A percentile compares a stretch with the other conserved stretches of the same genome.
Evolutionary conservation across 2,329 filamentous ascomycete genomes (phyloP).

Genomic region (Aspergillus sp.): DNA sequence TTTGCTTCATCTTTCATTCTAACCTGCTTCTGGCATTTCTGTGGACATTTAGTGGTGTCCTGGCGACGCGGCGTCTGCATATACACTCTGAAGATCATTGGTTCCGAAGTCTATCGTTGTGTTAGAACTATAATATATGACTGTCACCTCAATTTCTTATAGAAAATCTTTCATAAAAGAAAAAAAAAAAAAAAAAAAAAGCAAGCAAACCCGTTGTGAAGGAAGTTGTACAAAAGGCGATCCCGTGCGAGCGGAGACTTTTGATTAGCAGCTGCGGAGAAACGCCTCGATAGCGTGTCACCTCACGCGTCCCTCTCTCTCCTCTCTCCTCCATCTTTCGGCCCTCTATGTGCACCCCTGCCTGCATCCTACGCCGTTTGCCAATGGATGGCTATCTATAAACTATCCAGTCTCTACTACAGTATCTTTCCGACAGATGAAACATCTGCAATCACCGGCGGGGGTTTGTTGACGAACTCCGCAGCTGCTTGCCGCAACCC

Average conservation of each 20-base stretch:
- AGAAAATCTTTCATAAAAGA: too few relatives aligned
- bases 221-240: background rate
- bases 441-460: too few relatives aligned
- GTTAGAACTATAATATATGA: background rate
- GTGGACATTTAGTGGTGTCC: background rate
- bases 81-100: background rate
- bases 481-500: background rate
- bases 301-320: constrained; percentile 8
- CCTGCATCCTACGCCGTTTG: background rate
- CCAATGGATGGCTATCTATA: background rate
- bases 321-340: background rate
- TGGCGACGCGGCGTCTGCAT: background rate
- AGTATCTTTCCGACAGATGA: background rate
- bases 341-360: background rate
- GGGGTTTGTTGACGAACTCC: background rate
- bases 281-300: constrained; percentile 13
- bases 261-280: constrained; percentile 6
- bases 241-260: background rate
- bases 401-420: background rate
- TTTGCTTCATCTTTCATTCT: background rate
- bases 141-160: background rate
- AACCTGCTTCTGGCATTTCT: background rate
- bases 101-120: background rate
- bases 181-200: too few relatives aligned
- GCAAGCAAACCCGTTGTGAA: background rate